Evolutionary conservation across 345 rosid genomes (phyloP).

Genomic region (Ricinus communis): DNA sequence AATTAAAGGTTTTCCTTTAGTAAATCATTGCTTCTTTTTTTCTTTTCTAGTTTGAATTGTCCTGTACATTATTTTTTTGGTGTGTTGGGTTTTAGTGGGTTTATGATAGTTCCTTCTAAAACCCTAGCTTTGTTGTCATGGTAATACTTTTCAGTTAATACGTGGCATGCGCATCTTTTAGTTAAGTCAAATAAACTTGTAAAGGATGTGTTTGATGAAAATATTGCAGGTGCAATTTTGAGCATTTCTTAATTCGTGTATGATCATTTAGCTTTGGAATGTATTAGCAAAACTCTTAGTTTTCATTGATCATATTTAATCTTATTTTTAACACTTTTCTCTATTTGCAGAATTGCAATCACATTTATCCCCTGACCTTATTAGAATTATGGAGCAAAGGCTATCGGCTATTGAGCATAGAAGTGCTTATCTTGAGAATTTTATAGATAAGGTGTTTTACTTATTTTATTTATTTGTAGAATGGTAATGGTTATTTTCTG

Average conservation of each 20-base stretch:
- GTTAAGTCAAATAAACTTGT: no score
- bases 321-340: no score
- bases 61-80: background rate
- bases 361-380: conserved; percentile 61
- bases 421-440: conserved; percentile 54
- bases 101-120: background rate
- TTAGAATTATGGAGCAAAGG: conserved; percentile 80
- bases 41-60: background rate
- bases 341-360: conserved; percentile 44
- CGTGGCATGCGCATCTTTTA: no score
- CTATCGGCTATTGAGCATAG: conserved; percentile 63
- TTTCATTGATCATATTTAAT: background rate
- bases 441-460: conserved; percentile 56
- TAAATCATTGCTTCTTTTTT: background rate
- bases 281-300: background rate
- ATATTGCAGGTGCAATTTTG: no score
- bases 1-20: background rate
- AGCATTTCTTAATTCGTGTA: background rate
- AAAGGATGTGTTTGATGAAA: no score
- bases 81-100: background rate
- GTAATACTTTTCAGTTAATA: background rate
- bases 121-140: background rate
- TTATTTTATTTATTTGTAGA: background rate
- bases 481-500: conserved; percentile 5
- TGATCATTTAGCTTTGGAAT: background rate